Base-by-base conservation (phyloP, 164 flowering plant species). In the Magnolia kwangsiensis region DNA sequence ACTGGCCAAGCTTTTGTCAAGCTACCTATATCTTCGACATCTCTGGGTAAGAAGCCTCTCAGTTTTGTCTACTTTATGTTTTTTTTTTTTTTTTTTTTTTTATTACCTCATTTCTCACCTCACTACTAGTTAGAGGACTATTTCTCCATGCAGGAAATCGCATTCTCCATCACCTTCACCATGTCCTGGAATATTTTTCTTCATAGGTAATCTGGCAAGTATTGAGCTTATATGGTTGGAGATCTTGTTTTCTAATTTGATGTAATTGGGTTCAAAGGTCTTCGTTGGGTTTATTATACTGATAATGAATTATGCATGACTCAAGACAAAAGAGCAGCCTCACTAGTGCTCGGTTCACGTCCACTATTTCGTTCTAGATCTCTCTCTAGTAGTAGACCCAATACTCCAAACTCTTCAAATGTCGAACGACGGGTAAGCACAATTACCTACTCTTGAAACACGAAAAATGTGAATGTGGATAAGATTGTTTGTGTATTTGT, bases 101-200 rank as follows among this genome's bases (percentile, higher is more conserved):
- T n/a, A n/a, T n/a, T n/a, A n/a, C n/a, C n/a, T n/a, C n/a, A n/a
- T n/a, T n/a, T n/a, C n/a, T n/a, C n/a, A n/a, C n/a, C n/a, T n/a
- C n/a, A n/a, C n/a, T n/a, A n/a, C n/a, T n/a, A n/a, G n/a, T n/a
- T n/a, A n/a, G n/a, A n/a, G n/a, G n/a, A n/a, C n/a, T n/a, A n/a
- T n/a, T 74, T 21, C 67, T 72, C 21, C 27, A 1, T 79, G 83
- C 89, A 91, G 97, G 55, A 88, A 83, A 80, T 88, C 85, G 50
- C 88, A 79, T 58, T 85, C 94, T 50, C 88, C 86, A 16, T 88
- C 95, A 76, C 95, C 92, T 76, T 74, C 88, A 19, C 87, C 77
- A 66, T 85, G 79, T 69, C 84, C 82, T 49, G 89, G 83, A 73
- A 80, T 83, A 0, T 89, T 90, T 83, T 78, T 87, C 58, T 85